These are phyloP conservation scores for Decorospora gaudefroyi DNA, from an alignment of 2,329 filamentous ascomycete genomes.

Conservation along the genomic window DNA sequence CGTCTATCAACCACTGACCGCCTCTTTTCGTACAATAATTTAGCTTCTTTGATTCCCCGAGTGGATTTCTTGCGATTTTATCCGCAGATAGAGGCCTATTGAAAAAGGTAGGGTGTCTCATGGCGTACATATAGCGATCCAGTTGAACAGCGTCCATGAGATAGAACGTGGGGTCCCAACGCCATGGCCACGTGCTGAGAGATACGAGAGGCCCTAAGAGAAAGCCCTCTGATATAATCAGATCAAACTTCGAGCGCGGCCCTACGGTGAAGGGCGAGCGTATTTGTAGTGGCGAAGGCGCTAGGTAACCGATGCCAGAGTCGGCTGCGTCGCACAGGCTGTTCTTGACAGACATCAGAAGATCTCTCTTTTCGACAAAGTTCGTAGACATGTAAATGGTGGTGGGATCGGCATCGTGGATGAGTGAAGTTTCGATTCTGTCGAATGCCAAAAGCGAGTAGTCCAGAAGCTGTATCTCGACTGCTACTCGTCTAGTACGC, in stretches of 20 bases:
- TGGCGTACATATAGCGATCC: conserved; percentile 20
- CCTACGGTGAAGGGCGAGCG: conserved; percentile 4
- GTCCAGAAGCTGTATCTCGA: conserved; percentile 32
- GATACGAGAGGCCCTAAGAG: conserved; percentile 29
- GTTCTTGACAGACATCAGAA: conserved; percentile 20
- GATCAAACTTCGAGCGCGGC: conserved; percentile 14
- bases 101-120: conserved; percentile 3
- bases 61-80: conserved; percentile 18
- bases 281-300: neutral
- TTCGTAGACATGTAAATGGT: conserved; percentile 32
- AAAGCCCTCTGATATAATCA: conserved; percentile 25
- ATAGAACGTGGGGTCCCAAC: conserved; percentile 34
- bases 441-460: conserved; percentile 24
- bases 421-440: conserved; percentile 23
- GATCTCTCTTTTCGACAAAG: conserved; percentile 27
- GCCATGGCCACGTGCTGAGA: conserved; percentile 30
- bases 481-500: conserved; percentile 19
- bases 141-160: conserved; percentile 26
- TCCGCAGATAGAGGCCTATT: conserved; percentile 11
- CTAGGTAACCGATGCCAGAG: neutral
- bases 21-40: conserved; percentile 34
- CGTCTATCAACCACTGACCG: conserved; percentile 33
- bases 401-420: conserved; percentile 28
- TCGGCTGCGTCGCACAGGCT: conserved; percentile 8
- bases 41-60: conserved; percentile 33